These are phyloP conservation scores for Nepenthes gracilis DNA, from an alignment of 148 eudicot genomes.

Conservation along the genomic window DNA sequence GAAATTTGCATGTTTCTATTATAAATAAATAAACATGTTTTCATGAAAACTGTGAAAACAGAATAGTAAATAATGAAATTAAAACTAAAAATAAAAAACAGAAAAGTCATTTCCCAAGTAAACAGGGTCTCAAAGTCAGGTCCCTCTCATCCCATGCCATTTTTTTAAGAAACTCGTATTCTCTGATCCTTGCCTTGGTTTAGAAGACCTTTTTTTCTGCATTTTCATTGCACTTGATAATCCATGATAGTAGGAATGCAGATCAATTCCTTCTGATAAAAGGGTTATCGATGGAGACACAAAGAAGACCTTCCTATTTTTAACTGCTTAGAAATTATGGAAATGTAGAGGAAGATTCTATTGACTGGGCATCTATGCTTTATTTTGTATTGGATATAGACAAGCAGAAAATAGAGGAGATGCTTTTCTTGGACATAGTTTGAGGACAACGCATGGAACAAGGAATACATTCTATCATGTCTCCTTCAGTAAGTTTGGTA, in stretches of 20 bases:
- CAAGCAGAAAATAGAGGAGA: slow-evolving; percentile 34
- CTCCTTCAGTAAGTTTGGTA: slow-evolving; percentile 73
- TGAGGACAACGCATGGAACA: slow-evolving; percentile 65
- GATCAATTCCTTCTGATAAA: slow-evolving; percentile 9
- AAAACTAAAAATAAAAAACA: no score
- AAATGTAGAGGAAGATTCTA: slow-evolving; percentile 41
- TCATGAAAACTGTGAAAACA: no score
- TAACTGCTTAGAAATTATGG: slow-evolving; percentile 16
- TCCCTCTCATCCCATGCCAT: not conserved
- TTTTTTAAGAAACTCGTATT: not conserved
- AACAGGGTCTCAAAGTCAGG: slow-evolving; percentile 6
- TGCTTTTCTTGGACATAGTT: slow-evolving; percentile 56
- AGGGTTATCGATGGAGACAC: slow-evolving; percentile 18
- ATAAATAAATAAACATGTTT: no score
- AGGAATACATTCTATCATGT: slow-evolving; percentile 45
- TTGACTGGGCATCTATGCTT: slow-evolving; percentile 57
- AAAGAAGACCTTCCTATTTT: slow-evolving; percentile 4
- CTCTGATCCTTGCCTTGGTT: not conserved
- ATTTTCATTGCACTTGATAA: slow-evolving; percentile 3
- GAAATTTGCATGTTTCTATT: no score
- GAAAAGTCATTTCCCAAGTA: no score
- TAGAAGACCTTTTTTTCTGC: slow-evolving; percentile 10
- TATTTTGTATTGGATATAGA: slow-evolving; percentile 39
- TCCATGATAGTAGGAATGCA: slow-evolving; percentile 5
- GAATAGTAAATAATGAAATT: no score